Conservation (phyloP, 2,329 filamentous ascomycete species). For the Talaromyces sp. region DNA sequence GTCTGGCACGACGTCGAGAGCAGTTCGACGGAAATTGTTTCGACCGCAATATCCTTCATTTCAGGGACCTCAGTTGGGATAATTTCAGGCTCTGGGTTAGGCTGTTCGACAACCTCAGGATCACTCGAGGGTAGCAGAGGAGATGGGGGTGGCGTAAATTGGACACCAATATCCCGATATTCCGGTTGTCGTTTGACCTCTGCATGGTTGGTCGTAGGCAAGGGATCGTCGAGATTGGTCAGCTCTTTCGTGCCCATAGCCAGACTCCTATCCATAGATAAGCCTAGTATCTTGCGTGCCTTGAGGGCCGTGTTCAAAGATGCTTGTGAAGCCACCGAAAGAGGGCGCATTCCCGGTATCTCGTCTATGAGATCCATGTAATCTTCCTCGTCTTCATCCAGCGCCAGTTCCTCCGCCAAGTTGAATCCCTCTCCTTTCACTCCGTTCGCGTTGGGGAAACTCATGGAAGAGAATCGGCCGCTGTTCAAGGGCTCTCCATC, state of each 20-base stretch:
- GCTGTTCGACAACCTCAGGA: conserved; percentile 24
- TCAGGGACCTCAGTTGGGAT: neutral
- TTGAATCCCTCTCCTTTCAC: conserved; percentile 63
- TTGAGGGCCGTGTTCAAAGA: conserved; percentile 35
- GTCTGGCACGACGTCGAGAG: conserved; percentile 43
- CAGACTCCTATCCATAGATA: conserved; percentile 33
- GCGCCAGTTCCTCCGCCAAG: conserved; percentile 84
- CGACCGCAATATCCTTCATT: conserved; percentile 27
- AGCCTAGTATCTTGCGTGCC: conserved; percentile 43
- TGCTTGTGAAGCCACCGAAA: conserved; percentile 37
- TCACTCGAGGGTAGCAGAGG: conserved; percentile 40
- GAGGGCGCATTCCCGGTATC: conserved; percentile 57
- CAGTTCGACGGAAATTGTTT: conserved; percentile 32
- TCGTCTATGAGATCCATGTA: conserved; percentile 63
- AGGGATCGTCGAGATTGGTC: neutral
- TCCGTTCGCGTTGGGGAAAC: conserved; percentile 49
- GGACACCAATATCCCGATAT: conserved; percentile 72
- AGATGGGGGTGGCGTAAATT: conserved; percentile 78
- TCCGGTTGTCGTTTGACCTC: conserved; percentile 45
- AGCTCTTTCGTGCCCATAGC: conserved; percentile 14
- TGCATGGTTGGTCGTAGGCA: conserved; percentile 40
- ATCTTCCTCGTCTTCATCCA: conserved; percentile 68
- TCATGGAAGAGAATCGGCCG: conserved; percentile 67
- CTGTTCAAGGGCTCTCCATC: conserved; percentile 46
- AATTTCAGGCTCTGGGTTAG: neutral